Evolutionary conservation across 2,329 filamentous ascomycete species (phyloP).

Genomic region (Alternaria panax): DNA sequence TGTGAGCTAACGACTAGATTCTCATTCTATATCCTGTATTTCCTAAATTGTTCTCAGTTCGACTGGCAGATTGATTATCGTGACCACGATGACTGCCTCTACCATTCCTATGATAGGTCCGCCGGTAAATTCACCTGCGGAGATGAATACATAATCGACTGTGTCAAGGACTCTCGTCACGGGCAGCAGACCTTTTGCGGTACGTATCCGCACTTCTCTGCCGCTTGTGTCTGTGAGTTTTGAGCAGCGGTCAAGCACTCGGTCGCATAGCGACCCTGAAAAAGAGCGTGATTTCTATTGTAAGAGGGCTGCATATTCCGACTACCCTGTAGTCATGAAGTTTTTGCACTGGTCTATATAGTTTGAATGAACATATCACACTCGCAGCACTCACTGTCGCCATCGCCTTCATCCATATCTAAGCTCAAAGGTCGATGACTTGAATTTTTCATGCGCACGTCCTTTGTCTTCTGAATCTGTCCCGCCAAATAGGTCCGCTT

Average conservation of each 20-base stretch:
- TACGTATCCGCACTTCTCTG: neutral
- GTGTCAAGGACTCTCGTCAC: neutral
- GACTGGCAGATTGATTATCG: neutral
- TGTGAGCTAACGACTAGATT: neutral
- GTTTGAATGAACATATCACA: neutral
- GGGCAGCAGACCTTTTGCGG: neutral
- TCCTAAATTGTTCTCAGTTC: neutral
- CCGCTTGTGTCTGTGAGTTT: neutral
- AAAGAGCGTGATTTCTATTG: neutral
- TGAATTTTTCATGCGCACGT: neutral
- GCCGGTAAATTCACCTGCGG: neutral
- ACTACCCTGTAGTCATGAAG: neutral
- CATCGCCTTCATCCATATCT: neutral
- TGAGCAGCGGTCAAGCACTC: neutral
- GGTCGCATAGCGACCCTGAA: neutral
- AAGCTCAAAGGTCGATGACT: neutral
- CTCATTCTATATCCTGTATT: neutral
- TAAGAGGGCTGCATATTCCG: neutral
- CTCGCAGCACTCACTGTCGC: neutral
- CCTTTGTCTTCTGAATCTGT: neutral
- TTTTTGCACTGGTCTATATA: neutral
- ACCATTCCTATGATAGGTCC: neutral
- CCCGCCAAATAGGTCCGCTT: neutral
- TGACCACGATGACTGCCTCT: neutral
- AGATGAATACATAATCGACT: constrained; percentile 3